Conservation (phyloP, 345 rosid species). For the Limnanthes douglasii region DNA sequence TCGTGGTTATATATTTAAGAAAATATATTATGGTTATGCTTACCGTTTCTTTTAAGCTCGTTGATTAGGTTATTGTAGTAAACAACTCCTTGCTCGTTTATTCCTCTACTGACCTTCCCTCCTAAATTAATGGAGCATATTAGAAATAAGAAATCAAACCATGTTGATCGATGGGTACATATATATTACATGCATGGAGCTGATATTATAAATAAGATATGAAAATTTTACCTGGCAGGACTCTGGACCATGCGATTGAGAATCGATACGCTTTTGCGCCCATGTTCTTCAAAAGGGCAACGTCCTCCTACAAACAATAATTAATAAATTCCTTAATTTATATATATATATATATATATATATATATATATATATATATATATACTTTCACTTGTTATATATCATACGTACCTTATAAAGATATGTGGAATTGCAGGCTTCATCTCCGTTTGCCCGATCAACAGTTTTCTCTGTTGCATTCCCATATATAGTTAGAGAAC, state of each 20-base stretch:
- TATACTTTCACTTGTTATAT: not conserved
- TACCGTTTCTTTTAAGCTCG: conserved; percentile 5
- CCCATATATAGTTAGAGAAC: not conserved
- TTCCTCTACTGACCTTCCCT: conserved; percentile 24
- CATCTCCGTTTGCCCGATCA: conserved; percentile 6
- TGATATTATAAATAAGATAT: not conserved
- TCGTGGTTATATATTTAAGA: too few relatives aligned
- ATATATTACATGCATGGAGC: not conserved
- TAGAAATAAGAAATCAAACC: not conserved
- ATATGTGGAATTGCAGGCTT: conserved; percentile 8
- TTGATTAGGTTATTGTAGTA: conserved; percentile 39
- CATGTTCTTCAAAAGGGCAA: conserved; percentile 12
- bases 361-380: not conserved
- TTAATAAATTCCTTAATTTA: too few relatives aligned
- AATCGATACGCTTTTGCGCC: conserved; percentile 24
- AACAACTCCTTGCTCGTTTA: conserved; percentile 21
- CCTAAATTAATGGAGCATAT: too few relatives aligned
- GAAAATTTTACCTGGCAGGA: conserved; percentile 21
- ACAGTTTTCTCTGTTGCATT: conserved; percentile 5
- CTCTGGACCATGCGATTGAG: conserved; percentile 30
- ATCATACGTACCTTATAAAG: conserved; percentile 2
- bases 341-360: not conserved
- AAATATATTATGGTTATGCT: too few relatives aligned
- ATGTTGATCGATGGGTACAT: not conserved
- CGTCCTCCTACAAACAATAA: conserved; percentile 22